Percentiles rank a stretch among this genome's conserved stretches.
These are phyloP conservation scores for Rhododendron griersonianum DNA, from an alignment of 148 eudicot species.

Conservation along the genomic window DNA sequence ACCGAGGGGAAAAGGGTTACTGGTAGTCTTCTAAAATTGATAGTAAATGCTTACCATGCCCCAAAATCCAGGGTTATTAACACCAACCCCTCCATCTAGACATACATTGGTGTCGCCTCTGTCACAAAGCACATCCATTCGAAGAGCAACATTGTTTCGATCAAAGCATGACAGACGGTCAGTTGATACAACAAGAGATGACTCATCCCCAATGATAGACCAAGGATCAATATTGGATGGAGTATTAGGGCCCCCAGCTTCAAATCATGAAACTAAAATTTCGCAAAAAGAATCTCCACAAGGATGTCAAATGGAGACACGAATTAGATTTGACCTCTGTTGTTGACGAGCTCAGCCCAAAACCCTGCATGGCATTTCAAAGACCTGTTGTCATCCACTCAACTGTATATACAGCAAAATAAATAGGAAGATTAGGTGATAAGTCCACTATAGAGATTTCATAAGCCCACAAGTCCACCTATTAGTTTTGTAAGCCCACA, in stretches of 20 bases:
- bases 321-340: constrained; percentile 52
- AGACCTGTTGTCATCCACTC: neutral
- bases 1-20: neutral
- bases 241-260: constrained; percentile 69
- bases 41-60: constrained; percentile 64
- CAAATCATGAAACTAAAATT: constrained; percentile 60
- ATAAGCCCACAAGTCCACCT: too few species aligned
- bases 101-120: constrained; percentile 39
- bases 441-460: too few species aligned
- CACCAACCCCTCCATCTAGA: constrained; percentile 85
- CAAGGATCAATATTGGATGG: constrained; percentile 85
- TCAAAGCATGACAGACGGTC: constrained; percentile 95
- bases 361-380: constrained; percentile 47
- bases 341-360: constrained; percentile 91
- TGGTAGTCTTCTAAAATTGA: neutral
- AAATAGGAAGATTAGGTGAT: too few species aligned
- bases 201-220: constrained; percentile 68
- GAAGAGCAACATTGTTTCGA: constrained; percentile 72
- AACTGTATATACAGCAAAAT: neutral
- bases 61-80: constrained; percentile 94
- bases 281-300: neutral
- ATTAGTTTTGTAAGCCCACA: too few species aligned
- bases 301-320: neutral
- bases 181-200: constrained; percentile 51
- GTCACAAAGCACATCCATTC: constrained; percentile 82